These are phyloP conservation scores for Penicillium sp. DNA, from an alignment of 2,329 filamentous ascomycete genomes.

Conservation along the genomic window DNA sequence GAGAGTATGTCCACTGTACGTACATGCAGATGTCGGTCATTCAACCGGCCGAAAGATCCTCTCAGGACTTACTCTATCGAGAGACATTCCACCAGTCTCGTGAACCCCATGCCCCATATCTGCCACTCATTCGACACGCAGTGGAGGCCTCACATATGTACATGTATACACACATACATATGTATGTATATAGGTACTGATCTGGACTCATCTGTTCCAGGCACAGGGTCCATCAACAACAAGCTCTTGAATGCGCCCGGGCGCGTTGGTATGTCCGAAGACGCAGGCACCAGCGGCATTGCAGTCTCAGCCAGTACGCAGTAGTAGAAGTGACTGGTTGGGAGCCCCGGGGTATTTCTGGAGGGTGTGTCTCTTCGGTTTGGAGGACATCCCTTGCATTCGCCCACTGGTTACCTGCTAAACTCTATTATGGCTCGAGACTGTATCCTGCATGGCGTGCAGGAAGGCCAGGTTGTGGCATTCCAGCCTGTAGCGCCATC, in stretches of 20 bases:
- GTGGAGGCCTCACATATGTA: conserved; percentile 6
- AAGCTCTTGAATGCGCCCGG: too few relatives aligned
- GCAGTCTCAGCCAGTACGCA: too few relatives aligned
- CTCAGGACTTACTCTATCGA: conserved; percentile 9
- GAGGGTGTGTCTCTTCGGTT: too few relatives aligned
- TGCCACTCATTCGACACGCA: conserved; percentile 11
- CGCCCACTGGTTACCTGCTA: background rate
- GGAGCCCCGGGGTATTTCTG: conserved; percentile 8
- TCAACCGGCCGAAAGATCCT: too few relatives aligned
- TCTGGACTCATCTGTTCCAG: too few relatives aligned
- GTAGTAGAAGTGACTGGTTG: background rate
- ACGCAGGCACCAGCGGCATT: too few relatives aligned
- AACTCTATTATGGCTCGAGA: conserved; percentile 15
- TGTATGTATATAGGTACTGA: too few relatives aligned
- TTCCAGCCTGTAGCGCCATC: too few relatives aligned
- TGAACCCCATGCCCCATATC: conserved; percentile 9
- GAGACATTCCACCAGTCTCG: conserved; percentile 17
- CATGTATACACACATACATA: background rate
- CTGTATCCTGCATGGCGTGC: conserved; percentile 19
- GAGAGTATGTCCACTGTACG: too few relatives aligned
- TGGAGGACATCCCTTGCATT: conserved; percentile 14
- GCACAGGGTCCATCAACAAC: too few relatives aligned
- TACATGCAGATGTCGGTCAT: conserved; percentile 3
- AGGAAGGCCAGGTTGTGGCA: conserved; percentile 1
- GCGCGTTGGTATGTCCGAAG: too few relatives aligned